Conservation (phyloP, 768 basidiomycete species). For the Cantharellus anzutake region DNA sequence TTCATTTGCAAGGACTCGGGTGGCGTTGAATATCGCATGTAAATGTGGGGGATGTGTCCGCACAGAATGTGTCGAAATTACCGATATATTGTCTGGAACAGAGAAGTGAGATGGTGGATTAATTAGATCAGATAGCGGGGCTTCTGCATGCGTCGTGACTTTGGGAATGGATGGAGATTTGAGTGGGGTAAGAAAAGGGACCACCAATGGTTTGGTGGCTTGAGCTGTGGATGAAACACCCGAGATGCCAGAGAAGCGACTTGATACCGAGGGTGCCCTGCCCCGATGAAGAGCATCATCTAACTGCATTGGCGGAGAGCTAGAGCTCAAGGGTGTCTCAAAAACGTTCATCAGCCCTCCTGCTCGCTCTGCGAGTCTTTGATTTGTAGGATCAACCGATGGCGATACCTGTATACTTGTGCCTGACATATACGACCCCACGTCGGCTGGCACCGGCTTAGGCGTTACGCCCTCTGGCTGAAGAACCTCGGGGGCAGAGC, state of each 20-base stretch:
- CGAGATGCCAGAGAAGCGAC: not conserved
- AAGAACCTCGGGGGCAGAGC: not conserved
- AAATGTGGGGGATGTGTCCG: constrained; percentile 16
- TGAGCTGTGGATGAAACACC: not conserved
- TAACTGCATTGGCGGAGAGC: not conserved
- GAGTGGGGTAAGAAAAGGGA: not conserved
- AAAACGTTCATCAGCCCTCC: constrained; percentile 4
- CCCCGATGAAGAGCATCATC: too few relatives aligned
- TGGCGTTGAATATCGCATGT: constrained; percentile 63
- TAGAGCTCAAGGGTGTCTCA: not conserved
- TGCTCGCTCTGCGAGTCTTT: not conserved
- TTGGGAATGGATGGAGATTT: not conserved
- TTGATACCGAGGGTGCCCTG: too few relatives aligned
- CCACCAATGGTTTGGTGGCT: not conserved
- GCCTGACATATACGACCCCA: too few relatives aligned
- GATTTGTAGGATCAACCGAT: not conserved
- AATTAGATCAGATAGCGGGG: not conserved
- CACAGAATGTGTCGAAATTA: not conserved
- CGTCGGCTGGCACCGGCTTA: too few relatives aligned
- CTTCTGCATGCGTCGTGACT: not conserved
- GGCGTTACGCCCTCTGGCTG: not conserved
- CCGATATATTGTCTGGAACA: constrained; percentile 6
- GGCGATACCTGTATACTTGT: too few relatives aligned
- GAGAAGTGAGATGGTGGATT: constrained; percentile 4
- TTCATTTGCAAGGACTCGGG: constrained; percentile 72